phyloP scores from a whole-genome alignment of 2,329 filamentous ascomycete species.

The Calonectria hongkongensis region DNA sequence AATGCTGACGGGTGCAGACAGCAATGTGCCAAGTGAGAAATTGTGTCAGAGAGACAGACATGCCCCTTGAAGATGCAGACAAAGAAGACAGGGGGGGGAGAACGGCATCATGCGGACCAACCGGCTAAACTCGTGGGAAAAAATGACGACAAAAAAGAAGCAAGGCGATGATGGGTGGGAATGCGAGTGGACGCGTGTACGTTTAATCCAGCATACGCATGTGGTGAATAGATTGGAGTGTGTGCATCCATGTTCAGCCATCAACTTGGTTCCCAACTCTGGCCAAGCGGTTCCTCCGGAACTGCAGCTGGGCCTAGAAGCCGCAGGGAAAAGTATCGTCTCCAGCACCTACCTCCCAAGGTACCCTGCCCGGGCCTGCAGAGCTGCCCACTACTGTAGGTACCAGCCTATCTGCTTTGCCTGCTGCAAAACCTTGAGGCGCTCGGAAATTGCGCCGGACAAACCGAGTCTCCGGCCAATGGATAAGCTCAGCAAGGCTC shows the following conservation, averaged over 20 bases:
- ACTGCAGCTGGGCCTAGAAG: slow-evolving; percentile 28
- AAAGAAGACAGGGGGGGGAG: not conserved
- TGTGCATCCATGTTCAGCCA: slow-evolving; percentile 22
- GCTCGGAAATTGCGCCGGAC: slow-evolving; percentile 52
- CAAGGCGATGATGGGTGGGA: not conserved
- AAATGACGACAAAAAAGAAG: slow-evolving; percentile 17
- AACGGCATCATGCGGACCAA: slow-evolving; percentile 4
- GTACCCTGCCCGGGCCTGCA: not conserved
- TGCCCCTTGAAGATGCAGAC: slow-evolving; percentile 4
- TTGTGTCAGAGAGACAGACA: not conserved
- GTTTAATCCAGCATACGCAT: slow-evolving; percentile 7
- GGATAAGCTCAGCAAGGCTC: not conserved
- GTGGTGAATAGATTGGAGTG: slow-evolving; percentile 23
- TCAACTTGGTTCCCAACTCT: not conserved
- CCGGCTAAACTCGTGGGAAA: slow-evolving; percentile 1
- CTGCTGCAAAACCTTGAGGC: slow-evolving; percentile 20
- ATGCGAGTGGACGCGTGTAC: slow-evolving; percentile 30
- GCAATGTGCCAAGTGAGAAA: too few species aligned
- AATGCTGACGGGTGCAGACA: not conserved
- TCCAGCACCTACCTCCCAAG: slow-evolving; percentile 7
- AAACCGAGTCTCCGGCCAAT: slow-evolving; percentile 47
- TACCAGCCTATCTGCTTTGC: slow-evolving; percentile 19
- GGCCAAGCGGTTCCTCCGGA: slow-evolving; percentile 24
- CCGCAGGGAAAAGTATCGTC: slow-evolving; percentile 18
- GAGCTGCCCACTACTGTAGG: not conserved